Conservation (phyloP, 139 green algal species). For the Tetradesmus obliquus region DNA sequence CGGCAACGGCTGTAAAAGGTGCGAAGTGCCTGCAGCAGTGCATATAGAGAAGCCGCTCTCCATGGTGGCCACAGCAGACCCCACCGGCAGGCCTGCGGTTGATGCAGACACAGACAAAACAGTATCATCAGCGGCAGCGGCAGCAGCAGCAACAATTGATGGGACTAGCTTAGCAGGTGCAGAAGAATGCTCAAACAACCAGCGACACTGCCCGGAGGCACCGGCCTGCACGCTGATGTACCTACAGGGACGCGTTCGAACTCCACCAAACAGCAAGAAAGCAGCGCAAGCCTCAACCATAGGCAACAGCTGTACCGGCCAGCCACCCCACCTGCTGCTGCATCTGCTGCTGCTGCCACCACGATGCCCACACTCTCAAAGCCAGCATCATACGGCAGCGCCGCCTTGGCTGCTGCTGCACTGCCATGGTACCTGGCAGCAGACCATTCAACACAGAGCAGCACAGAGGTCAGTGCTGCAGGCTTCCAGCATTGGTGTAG, state of each 20-base stretch:
- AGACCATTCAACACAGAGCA: neutral
- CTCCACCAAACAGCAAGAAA: no score
- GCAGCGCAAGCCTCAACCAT: neutral
- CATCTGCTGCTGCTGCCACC: constrained; percentile 58
- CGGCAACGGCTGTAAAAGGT: neutral
- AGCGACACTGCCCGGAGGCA: no score
- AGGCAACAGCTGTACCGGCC: neutral
- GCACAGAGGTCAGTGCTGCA: neutral
- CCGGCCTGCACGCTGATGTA: no score
- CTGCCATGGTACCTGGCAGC: constrained; percentile 69
- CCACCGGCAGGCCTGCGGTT: constrained; percentile 55
- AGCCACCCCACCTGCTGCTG: constrained; percentile 38
- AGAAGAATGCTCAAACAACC: no score
- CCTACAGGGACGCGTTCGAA: no score
- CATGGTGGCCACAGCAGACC: constrained; percentile 75
- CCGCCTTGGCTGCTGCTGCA: constrained; percentile 53
- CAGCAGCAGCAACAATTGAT: neutral
- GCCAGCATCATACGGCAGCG: constrained; percentile 82
- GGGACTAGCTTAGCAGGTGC: no score
- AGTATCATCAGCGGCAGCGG: neutral
- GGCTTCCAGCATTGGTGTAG: neutral
- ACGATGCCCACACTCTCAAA: constrained; percentile 87
- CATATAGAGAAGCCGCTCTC: constrained; percentile 60
- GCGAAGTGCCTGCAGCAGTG: neutral
- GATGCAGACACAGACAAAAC: neutral